A percentile compares a stretch with the other conserved stretches of the same genome.
phyloP scores from a whole-genome alignment of 2,329 filamentous ascomycete species.

The Monilinia aucupariae region DNA sequence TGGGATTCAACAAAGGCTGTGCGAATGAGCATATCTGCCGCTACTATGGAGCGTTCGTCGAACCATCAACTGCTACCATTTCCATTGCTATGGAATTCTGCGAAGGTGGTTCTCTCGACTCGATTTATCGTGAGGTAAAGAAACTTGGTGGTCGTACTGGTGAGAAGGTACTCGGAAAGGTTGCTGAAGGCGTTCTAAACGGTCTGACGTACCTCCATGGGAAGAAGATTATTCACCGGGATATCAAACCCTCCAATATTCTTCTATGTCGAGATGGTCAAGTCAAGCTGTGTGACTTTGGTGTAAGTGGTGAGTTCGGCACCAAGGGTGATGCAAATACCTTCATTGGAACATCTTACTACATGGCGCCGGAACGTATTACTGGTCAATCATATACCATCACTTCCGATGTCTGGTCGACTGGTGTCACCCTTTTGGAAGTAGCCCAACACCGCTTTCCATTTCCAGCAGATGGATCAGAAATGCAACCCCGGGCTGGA shows the following conservation, averaged over 20 bases:
- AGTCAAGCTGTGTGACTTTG: conserved; percentile 97
- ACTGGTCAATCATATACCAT: conserved; percentile 98
- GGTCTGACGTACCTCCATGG: conserved; percentile 92
- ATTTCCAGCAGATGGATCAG: conserved; percentile 92
- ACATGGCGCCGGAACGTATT: conserved; percentile 98
- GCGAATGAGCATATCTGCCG: conserved; percentile 93
- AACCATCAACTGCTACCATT: conserved; percentile 92
- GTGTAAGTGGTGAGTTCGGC: conserved; percentile 94
- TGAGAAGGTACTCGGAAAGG: conserved; percentile 94
- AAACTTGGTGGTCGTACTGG: conserved; percentile 89
- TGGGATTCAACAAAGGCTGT: conserved; percentile 97
- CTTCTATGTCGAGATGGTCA: conserved; percentile 85
- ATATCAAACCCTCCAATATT: conserved; percentile 98
- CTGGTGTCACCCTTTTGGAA: conserved; percentile 94
- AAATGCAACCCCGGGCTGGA: conserved; percentile 88
- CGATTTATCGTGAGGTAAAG: conserved; percentile 96
- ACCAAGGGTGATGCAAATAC: conserved; percentile 98
- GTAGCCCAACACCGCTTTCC: conserved; percentile 99
- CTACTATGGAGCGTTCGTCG: conserved; percentile 96
- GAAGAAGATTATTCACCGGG: conserved; percentile 95
- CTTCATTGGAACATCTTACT: conserved; percentile 97
- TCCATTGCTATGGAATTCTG: conserved; percentile 99
- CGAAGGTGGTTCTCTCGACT: conserved; percentile 91
- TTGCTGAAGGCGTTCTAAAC: conserved; percentile 89
- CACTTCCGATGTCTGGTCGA: conserved; percentile 96